Evolutionary conservation across 306 rosid species (phyloP), one percentile per base, ranked within the genome.

Genomic region (Cicer yamashitae): DNA sequence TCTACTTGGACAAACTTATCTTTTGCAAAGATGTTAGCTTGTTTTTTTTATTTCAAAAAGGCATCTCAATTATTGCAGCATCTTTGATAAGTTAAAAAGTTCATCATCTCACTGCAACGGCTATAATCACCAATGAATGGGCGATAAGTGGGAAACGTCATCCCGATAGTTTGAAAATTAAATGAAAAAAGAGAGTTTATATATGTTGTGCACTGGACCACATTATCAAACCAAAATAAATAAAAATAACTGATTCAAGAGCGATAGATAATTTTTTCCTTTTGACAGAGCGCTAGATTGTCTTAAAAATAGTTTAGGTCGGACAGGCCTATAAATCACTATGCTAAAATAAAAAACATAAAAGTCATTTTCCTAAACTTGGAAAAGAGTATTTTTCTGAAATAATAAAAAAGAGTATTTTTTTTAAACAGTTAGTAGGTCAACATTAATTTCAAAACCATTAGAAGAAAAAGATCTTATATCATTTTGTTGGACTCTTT

Each of bases 61-160:
- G 76, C 82, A 84, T 68, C 67, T 79, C 88, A 81, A 82, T 83
- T 53, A 80, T 85, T 17, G 67, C 59, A 22, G 68, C 68, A 67
- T 81, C 81, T 79, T 59, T 66, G 54, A 65, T 13, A 75, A 82
- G 77, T 59, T 51, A 51, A 51, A 68, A 76, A 78, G 80, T 15
- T 67, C 44, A 47, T 25, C 30, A 39, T 40, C 63, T 63, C 40
- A 37, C 52, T 25, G 58, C 82, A 72, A 77, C 67, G 79, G 74
- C 86, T 52, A 79, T 57, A 37, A 58, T 73, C 72, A 60, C 57
- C 82, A 67, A 78, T 72, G 66, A 67, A 84, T 43, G 74, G 66
- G 40, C 59, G 20, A 59, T 14, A 43, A 75, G 82, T 82, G 74
- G 48, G 54, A 70, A 45, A 78, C 81, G 78, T 70, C 83, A 57